A percentile compares a stretch with the other conserved stretches of the same genome.
These are phyloP conservation scores for Pyrenophora graminea DNA, from an alignment of 2,329 filamentous ascomycete species.

Conservation along the genomic window DNA sequence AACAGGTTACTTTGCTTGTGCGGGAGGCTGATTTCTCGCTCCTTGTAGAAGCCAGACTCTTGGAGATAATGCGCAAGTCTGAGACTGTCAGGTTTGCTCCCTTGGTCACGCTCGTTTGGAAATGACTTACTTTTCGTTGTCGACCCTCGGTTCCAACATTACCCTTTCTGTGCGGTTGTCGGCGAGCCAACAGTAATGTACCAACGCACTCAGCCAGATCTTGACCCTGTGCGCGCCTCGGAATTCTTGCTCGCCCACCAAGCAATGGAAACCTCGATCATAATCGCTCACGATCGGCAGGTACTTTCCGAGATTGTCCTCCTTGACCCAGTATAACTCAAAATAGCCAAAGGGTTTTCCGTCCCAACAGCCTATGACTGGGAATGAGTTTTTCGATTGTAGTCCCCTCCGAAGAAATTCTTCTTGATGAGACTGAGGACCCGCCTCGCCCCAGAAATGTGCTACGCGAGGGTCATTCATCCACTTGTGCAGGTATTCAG, in stretches of 20 bases:
- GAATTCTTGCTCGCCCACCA: conserved; percentile 92
- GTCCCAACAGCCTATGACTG: conserved; percentile 91
- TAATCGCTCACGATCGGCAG: conserved; percentile 73
- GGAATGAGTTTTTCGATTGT: conserved; percentile 76
- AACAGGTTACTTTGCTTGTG: conserved; percentile 93
- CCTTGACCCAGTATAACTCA: conserved; percentile 97
- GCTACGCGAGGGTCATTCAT: conserved; percentile 83
- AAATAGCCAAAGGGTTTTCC: conserved; percentile 96
- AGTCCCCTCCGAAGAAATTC: conserved; percentile 71
- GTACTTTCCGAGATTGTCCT: conserved; percentile 76
- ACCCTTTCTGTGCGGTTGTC: conserved; percentile 83
- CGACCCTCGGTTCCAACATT: conserved; percentile 85
- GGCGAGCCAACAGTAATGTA: conserved; percentile 81
- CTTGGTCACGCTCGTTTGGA: neutral
- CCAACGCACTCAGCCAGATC: conserved; percentile 80
- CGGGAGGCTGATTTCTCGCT: conserved; percentile 82
- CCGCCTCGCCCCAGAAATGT: conserved; percentile 79
- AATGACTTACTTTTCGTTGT: conserved; percentile 77
- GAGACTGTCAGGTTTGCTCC: conserved; percentile 12
- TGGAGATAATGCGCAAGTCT: conserved; percentile 74
- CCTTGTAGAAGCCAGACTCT: conserved; percentile 78
- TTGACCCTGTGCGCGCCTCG: conserved; percentile 75
- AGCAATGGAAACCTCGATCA: conserved; percentile 84
- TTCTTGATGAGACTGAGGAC: conserved; percentile 60
- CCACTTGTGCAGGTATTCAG: conserved; percentile 80